A percentile compares a stretch with the other conserved stretches of the same genome.
Conservation (phyloP, 2,329 filamentous ascomycete species). For the Alternaria conjuncta region DNA sequence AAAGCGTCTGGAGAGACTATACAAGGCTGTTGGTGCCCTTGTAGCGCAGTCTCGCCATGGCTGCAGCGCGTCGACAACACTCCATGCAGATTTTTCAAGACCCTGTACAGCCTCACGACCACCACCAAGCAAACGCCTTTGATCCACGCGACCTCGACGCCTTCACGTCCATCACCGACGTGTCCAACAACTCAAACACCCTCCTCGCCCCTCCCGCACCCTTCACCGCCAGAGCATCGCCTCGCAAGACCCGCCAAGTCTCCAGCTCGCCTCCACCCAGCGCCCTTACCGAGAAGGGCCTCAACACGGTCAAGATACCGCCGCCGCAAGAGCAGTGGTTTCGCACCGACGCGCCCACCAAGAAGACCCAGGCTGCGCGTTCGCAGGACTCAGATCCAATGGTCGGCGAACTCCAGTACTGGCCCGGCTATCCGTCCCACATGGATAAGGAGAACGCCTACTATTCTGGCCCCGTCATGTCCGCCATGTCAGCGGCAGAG, state of each 20-base stretch:
- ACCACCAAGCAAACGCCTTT: slow-evolving; percentile 53
- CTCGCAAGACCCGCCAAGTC: slow-evolving; percentile 67
- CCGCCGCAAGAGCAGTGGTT: slow-evolving; percentile 64
- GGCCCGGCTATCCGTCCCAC: slow-evolving; percentile 54
- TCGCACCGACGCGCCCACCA: slow-evolving; percentile 71
- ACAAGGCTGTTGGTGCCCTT: slow-evolving; percentile 36
- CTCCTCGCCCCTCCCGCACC: slow-evolving; percentile 67
- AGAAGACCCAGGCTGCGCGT: slow-evolving; percentile 65
- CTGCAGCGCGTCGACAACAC: slow-evolving; percentile 63
- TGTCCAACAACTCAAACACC: slow-evolving; percentile 65
- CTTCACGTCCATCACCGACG: slow-evolving; percentile 52
- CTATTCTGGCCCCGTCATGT: slow-evolving; percentile 45
- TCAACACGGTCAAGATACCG: slow-evolving; percentile 72
- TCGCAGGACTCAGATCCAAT: slow-evolving; percentile 30
- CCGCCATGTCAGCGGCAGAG: slow-evolving; percentile 33
- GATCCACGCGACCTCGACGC: slow-evolving; percentile 61
- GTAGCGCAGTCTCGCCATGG: slow-evolving; percentile 50
- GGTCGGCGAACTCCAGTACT: slow-evolving; percentile 61
- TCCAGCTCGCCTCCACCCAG: slow-evolving; percentile 65
- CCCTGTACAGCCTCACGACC: slow-evolving; percentile 51
- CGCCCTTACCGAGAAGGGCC: slow-evolving; percentile 66
- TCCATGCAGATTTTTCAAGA: slow-evolving; percentile 67
- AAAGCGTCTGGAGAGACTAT: slow-evolving; percentile 40
- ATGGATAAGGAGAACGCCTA: slow-evolving; percentile 60
- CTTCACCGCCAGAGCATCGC: slow-evolving; percentile 66